Base-by-base conservation (phyloP, 163 green algal species). In the Scenedesmus sp. region DNA sequence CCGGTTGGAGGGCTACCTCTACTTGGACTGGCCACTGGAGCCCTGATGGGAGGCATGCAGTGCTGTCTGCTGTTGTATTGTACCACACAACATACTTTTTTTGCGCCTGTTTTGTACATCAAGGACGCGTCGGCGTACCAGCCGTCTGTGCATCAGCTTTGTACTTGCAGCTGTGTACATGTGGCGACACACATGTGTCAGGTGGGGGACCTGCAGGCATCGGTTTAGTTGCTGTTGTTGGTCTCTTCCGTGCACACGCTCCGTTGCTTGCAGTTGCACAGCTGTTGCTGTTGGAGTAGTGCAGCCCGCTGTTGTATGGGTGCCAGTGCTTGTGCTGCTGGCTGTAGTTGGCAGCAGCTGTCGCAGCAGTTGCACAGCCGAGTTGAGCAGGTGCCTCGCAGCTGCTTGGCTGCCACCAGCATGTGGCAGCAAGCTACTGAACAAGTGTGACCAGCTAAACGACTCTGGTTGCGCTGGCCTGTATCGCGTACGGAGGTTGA, bases 11-110 rank as follows among this genome's bases (percentile, higher is more conserved):
- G 88, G 88, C 10, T 92, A 92, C 37, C 33, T 73, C 20, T 92
- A 92, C 42, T 33, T 92, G 33, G 81, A 85, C 46, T 92, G 88
- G 88, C 88, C 88, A 10, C 35, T 92, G 1, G 88, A 92, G 81
- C 73, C 73, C 10, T 82, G 73, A 82, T 26, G n/a, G 24, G 65
- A n/a, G 65, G 6, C 26, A 35, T 6, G 16, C 7, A 4, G 65
- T 12, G 12, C 7, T n/a, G 6, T 53, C 6, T 53, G 46, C 46
- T 53, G 46, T 53, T 53, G 46, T 53, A 53, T 53, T 10, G 46
- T 53, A 53, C n/a, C 10, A 10, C 7, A 10, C 46, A 53, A 53
- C 46, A 53, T 53, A 53, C n/a, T n/a, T 6, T 6, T 10, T 53
- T 53, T 53, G 46, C 46, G 6, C 46, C 10, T 53, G 46, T 53